Base-by-base conservation (phyloP, 2,329 filamentous ascomycete species). In the Penicillium sp. region DNA sequence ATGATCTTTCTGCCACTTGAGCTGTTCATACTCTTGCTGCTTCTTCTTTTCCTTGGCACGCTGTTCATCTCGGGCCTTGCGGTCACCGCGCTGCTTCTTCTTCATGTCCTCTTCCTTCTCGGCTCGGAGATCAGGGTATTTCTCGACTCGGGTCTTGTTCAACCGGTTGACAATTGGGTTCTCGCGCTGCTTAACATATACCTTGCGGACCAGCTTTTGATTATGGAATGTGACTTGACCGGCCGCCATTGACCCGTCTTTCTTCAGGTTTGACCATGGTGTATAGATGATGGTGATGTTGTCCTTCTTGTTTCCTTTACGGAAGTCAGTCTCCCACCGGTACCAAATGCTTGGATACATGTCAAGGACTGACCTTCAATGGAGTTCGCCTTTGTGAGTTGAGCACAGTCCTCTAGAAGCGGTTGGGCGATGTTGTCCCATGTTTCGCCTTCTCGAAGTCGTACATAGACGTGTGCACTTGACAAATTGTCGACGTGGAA, bases 401-500 rank as follows among this genome's bases (percentile, higher is more conserved):
- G 94, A n/a, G 90, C 94, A 67, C 94, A 91, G 75, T 99, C 94
- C 63, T 82, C 84, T 57, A 99, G 72, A 29, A 99, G 81, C 4
- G 85, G 84, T 59, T 85, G 71, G 0, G 90, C 86, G 57, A 99
- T 90, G 42, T 81, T 76, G 49, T 97, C 92, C 94, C 94, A 99
- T 39, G 83, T 81, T 64, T 94, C 85, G 56, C 86, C 88, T 42
- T 93, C 87, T 16, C 80, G 81, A 64, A 97, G 82, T 34, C 94
- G 89, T 34, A 99, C 85, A 76, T 99, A 99, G 67, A 99, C 91
- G 76, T 99, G 94, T 2, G 94, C 94, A 66, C 90, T 95, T 40
- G 92, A 97, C 34, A 99, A 83, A 73, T 99, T 99, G 80, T 99
- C 94, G 66, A 89, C 94, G 80, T 99, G 94, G 72, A 99, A 99